These are phyloP conservation scores for Fusarium albidum DNA, from an alignment of 2,329 filamentous ascomycete genomes.

Conservation along the genomic window DNA sequence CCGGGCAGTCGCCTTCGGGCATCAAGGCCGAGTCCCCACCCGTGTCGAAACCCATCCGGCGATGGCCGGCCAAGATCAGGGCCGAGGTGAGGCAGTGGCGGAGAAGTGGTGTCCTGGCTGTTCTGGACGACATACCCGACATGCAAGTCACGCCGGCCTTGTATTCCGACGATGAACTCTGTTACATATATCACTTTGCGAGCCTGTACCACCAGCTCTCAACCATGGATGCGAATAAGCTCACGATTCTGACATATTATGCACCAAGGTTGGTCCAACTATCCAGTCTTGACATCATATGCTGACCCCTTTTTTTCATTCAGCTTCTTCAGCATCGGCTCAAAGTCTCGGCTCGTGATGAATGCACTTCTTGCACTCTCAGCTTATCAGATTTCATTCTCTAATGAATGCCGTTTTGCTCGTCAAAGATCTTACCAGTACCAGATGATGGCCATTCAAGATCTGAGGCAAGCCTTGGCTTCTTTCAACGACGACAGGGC, in stretches of 20 bases:
- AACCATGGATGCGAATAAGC: constrained; percentile 15
- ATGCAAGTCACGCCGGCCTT: constrained; percentile 22
- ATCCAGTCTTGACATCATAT: background rate
- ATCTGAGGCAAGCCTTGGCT: constrained; percentile 10
- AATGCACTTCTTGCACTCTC: constrained; percentile 23
- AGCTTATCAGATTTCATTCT: constrained; percentile 22
- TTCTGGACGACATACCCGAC: constrained; percentile 13
- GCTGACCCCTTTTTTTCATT: background rate
- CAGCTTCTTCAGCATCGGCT: constrained; percentile 22
- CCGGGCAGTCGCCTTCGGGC: background rate
- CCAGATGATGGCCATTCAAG: constrained; percentile 25
- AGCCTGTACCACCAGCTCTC: constrained; percentile 21
- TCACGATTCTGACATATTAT: constrained; percentile 21
- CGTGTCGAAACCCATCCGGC: constrained; percentile 2
- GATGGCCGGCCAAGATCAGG: constrained; percentile 26
- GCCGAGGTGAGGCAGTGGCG: constrained; percentile 29
- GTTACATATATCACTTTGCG: constrained; percentile 25
- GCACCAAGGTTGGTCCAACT: constrained; percentile 13
- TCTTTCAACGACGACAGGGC: constrained; percentile 16
- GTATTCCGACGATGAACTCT: constrained; percentile 26
- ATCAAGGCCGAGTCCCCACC: background rate
- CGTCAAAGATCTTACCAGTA: constrained; percentile 25
- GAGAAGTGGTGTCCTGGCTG: constrained; percentile 25
- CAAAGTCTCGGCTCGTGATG: constrained; percentile 21
- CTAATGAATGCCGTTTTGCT: constrained; percentile 18